These are phyloP conservation scores for Paspalum notatum DNA, from an alignment of 176 grass and related monocot genomes.

Conservation along the genomic window DNA sequence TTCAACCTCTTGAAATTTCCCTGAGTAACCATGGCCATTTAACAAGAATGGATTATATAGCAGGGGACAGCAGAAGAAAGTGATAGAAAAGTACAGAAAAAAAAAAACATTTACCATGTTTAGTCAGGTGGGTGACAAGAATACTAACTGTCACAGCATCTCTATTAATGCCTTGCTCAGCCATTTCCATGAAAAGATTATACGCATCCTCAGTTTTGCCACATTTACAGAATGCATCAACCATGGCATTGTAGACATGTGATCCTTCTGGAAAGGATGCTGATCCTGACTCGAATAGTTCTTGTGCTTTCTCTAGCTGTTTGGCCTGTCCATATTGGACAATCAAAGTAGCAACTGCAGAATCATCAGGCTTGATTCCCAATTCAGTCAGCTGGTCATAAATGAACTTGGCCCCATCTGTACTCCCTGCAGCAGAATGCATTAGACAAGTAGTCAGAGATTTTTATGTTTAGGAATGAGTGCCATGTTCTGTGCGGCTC, in stretches of 20 bases:
- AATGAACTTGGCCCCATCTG: slow-evolving; percentile 56
- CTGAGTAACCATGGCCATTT: slow-evolving; percentile 44
- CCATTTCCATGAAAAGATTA: slow-evolving; percentile 59
- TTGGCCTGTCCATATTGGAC: slow-evolving; percentile 70
- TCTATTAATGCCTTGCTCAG: slow-evolving; percentile 38
- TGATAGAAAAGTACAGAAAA: not conserved
- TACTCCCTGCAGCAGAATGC: slow-evolving; percentile 66
- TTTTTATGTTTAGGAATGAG: slow-evolving; percentile 19
- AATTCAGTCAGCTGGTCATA: slow-evolving; percentile 59
- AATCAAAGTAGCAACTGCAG: slow-evolving; percentile 69
- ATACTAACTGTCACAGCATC: slow-evolving; percentile 87
- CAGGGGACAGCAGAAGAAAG: not conserved
- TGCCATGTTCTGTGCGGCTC: slow-evolving; percentile 1
- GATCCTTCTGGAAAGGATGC: slow-evolving; percentile 38
- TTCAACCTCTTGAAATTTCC: slow-evolving; percentile 77
- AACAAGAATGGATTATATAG: not conserved
- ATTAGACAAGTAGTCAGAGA: slow-evolving; percentile 33
- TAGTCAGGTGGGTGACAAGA: slow-evolving; percentile 74
- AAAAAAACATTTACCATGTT: slow-evolving; percentile 55
- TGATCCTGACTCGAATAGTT: slow-evolving; percentile 54
- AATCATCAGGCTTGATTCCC: slow-evolving; percentile 66
- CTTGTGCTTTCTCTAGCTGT: slow-evolving; percentile 59
- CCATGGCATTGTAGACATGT: slow-evolving; percentile 67
- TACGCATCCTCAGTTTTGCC: slow-evolving; percentile 59
- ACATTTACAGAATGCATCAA: slow-evolving; percentile 76